phyloP scores from a whole-genome alignment of 805 yeast species.

The Lachancea waltii region DNA sequence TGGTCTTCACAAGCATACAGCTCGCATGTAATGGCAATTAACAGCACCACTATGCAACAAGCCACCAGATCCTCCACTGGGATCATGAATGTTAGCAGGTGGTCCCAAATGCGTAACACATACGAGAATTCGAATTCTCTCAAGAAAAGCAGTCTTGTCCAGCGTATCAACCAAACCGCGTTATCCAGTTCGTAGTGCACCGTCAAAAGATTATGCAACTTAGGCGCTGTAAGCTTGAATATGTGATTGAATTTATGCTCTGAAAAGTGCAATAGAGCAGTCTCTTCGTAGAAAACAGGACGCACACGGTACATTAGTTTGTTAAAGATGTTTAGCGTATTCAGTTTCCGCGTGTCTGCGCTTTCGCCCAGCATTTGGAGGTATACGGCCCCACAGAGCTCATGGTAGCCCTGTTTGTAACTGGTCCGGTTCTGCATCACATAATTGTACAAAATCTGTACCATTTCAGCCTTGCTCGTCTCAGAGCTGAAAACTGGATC shows the following conservation, averaged over 20 bases:
- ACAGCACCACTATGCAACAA: conserved; percentile 20
- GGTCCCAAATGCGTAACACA: conserved; percentile 29
- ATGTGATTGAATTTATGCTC: conserved; percentile 17
- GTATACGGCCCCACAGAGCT: conserved; percentile 25
- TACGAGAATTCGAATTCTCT: conserved; percentile 26
- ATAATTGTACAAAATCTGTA: conserved; percentile 24
- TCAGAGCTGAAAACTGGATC: conserved; percentile 19
- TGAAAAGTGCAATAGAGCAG: conserved; percentile 24
- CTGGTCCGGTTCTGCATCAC: conserved; percentile 9
- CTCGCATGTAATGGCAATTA: conserved; percentile 18
- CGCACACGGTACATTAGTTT: conserved; percentile 24
- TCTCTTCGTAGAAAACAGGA: conserved; percentile 24
- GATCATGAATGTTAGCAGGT: conserved; percentile 21
- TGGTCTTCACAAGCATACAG: conserved; percentile 19
- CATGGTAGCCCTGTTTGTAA: conserved; percentile 32
- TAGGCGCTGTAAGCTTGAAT: conserved; percentile 17
- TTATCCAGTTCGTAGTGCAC: conserved; percentile 10
- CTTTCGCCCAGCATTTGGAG: conserved; percentile 15
- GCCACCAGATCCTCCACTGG: conserved; percentile 22
- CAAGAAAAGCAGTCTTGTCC: conserved; percentile 29
- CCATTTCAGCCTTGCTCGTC: conserved; percentile 20
- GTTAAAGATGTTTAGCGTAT: conserved; percentile 21
- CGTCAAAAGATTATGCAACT: conserved; percentile 14
- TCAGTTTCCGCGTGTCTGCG: conserved; percentile 9
- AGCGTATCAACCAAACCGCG: conserved; percentile 30